Evolutionary conservation across 1,284 basidiomycete genomes (phyloP).

Genomic region (Ceratobasidium papillatum): DNA sequence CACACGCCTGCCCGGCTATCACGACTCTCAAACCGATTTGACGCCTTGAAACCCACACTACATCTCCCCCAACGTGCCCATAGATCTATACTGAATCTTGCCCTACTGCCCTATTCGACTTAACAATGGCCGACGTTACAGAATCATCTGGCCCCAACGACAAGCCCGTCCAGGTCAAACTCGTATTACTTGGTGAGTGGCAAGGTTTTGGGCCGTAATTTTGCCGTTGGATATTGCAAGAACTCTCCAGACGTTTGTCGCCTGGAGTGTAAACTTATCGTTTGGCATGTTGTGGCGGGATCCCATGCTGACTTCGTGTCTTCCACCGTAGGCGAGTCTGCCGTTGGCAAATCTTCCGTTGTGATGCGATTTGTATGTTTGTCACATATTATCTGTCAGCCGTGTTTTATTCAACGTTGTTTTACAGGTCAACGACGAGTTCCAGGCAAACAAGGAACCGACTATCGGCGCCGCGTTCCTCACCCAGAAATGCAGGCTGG

Average conservation of each 20-base stretch:
- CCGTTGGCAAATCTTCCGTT: constrained; percentile 99
- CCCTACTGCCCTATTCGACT: constrained; percentile 8
- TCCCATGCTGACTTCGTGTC: constrained; percentile 21
- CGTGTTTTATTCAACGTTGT: constrained; percentile 8
- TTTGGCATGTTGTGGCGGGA: constrained; percentile 30
- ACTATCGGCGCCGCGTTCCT: constrained; percentile 97
- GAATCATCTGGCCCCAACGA: constrained; percentile 56
- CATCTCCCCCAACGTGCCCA: constrained; percentile 9
- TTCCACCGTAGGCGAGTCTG: constrained; percentile 82
- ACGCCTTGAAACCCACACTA: constrained; percentile 3
- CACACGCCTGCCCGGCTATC: constrained; percentile 27
- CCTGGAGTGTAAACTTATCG: constrained; percentile 8
- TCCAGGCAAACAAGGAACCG: constrained; percentile 96
- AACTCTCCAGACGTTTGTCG: not conserved
- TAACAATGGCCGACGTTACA: constrained; percentile 49
- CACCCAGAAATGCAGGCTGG: constrained; percentile 90
- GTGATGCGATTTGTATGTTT: constrained; percentile 92
- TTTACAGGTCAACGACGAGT: constrained; percentile 85
- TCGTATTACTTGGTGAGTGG: constrained; percentile 80
- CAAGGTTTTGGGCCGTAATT: not conserved
- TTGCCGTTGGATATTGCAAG: not conserved
- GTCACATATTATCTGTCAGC: constrained; percentile 44
- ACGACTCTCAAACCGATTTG: constrained; percentile 23
- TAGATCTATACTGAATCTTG: constrained; percentile 22
- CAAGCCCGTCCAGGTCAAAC: constrained; percentile 90